These are phyloP conservation scores for Lichenothelia convexa DNA, from an alignment of 495 filamentous ascomycete species.

Conservation along the genomic window DNA sequence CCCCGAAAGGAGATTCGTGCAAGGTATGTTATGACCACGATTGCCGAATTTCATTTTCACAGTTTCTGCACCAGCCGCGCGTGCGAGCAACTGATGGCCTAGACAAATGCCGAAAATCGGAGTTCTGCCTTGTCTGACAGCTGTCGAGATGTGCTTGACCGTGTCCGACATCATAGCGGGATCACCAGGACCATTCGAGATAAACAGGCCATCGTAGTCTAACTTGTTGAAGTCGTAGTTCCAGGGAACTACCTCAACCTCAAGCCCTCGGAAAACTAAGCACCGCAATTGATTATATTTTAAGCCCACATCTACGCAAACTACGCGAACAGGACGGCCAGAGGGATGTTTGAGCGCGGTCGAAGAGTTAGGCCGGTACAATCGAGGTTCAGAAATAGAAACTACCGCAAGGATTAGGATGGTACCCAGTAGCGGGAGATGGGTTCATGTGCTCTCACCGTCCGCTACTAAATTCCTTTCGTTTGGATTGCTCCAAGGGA, in stretches of 20 bases:
- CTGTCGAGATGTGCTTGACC: slow-evolving; percentile 52
- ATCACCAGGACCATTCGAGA: slow-evolving; percentile 94
- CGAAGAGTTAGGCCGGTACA: slow-evolving; percentile 53
- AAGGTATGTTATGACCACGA: slow-evolving; percentile 95
- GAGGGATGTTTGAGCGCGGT: slow-evolving; percentile 65
- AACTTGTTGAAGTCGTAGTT: slow-evolving; percentile 71
- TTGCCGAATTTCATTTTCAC: slow-evolving; percentile 98
- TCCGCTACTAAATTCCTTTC: slow-evolving; percentile 77
- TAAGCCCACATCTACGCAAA: slow-evolving; percentile 89
- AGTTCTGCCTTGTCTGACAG: slow-evolving; percentile 53
- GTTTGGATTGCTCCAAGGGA: slow-evolving; percentile 86
- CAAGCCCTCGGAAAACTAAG: slow-evolving; percentile 75
- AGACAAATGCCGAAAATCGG: slow-evolving; percentile 95
- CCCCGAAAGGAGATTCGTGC: slow-evolving; percentile 82
- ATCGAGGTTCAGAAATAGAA: slow-evolving; percentile 61
- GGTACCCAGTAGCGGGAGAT: slow-evolving; percentile 12
- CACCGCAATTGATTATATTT: slow-evolving; percentile 96
- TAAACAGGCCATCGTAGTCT: slow-evolving; percentile 88
- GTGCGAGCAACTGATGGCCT: slow-evolving; percentile 83
- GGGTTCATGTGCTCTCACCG: slow-evolving; percentile 42
- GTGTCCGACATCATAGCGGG: slow-evolving; percentile 65
- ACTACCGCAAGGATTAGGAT: slow-evolving; percentile 34
- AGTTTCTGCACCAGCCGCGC: slow-evolving; percentile 75
- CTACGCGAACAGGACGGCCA: slow-evolving; percentile 63
- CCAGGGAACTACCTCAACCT: slow-evolving; percentile 90